Evolutionary conservation across 805 yeast species (phyloP).

Genomic region (Starmerella scarabaei): DNA sequence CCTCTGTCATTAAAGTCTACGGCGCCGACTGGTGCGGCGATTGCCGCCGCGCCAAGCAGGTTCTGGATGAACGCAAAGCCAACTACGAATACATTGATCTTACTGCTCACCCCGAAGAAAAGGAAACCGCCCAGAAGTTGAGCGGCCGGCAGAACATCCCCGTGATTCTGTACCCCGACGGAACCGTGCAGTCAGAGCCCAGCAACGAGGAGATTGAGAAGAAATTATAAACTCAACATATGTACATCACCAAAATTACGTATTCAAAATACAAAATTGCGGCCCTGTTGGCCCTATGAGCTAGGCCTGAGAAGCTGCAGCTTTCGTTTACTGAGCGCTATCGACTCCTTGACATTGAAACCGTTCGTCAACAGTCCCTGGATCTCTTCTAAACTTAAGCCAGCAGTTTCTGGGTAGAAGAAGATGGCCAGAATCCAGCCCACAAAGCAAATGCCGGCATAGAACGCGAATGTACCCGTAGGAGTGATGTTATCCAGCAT

Average conservation of each 20-base stretch:
- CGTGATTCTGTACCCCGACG: slow-evolving; percentile 19
- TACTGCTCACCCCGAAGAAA: slow-evolving; percentile 18
- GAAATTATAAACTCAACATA: slow-evolving; percentile 4
- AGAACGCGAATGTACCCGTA: slow-evolving; percentile 83
- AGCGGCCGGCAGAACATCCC: slow-evolving; percentile 19
- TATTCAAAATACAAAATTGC: neutral
- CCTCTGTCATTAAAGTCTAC: slow-evolving; percentile 18
- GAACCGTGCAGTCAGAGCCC: slow-evolving; percentile 19
- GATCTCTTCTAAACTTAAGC: slow-evolving; percentile 82
- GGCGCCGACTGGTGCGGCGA: slow-evolving; percentile 25
- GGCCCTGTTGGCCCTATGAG: neutral
- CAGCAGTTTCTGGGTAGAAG: slow-evolving; percentile 86
- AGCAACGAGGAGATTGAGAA: slow-evolving; percentile 16
- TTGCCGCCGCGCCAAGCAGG: slow-evolving; percentile 18
- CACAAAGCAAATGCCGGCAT: slow-evolving; percentile 65
- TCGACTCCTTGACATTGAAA: slow-evolving; percentile 63
- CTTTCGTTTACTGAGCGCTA: slow-evolving; percentile 34
- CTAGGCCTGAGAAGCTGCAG: slow-evolving; percentile 8
- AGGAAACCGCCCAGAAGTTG: slow-evolving; percentile 13
- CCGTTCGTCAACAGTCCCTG: slow-evolving; percentile 71
- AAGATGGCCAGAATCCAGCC: slow-evolving; percentile 65
- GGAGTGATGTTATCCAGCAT: slow-evolving; percentile 91
- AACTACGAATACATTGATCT: slow-evolving; percentile 19
- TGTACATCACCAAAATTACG: neutral
- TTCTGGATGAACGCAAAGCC: slow-evolving; percentile 10